Evolutionary conservation across 805 yeast species (phyloP), one percentile per base, ranked within the genome.

Genomic region (Metschnikowia baotianmanensis): DNA sequence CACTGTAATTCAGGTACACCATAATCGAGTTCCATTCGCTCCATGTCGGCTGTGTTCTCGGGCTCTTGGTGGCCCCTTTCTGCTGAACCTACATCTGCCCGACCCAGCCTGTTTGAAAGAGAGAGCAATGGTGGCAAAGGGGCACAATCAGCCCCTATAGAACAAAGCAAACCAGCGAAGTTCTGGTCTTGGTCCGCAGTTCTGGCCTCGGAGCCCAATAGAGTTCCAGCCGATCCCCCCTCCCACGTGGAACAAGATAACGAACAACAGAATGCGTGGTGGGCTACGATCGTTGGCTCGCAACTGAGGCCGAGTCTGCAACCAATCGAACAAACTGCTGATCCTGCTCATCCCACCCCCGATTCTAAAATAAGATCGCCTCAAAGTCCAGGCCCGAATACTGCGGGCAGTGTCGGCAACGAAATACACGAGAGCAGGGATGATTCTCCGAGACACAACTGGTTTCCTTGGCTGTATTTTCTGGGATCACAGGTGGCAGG

Each of bases 51-150:
- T 21, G 34, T 33, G 42, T 13, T 20, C 10, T 28, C 37, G 9
- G 32, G 41, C 13, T 9, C 36, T 7, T 39, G 43, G 43, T 39
- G 43, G 43, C 38, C 43, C 7, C 31, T 39, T 13, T 25, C 43
- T 13, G 38, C 38, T 5, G 43, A 39, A 15, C 34, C 38, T 9
- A 38, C 34, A 12, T 26, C 38, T 16, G 27, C 35, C 5, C 27
- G 28, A 16, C 20, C 34, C 10, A n/a, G 13, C 15, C 32, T 15
- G 31, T 19, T 20, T 8, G 37, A 38, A 18, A 12, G 21, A 9
- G 15, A 23, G 9, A 21, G 28, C 9, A 25, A 30, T 16, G 4
- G 12, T 10, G 22, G 12, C 27, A 20, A 24, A 11, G n/a, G 8
- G 4, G 1, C 25, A 2, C 38, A 23, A 16, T 18, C 43, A 1